phyloP scores from a whole-genome alignment of 768 basidiomycete species.

The Dendrothele bispora region DNA sequence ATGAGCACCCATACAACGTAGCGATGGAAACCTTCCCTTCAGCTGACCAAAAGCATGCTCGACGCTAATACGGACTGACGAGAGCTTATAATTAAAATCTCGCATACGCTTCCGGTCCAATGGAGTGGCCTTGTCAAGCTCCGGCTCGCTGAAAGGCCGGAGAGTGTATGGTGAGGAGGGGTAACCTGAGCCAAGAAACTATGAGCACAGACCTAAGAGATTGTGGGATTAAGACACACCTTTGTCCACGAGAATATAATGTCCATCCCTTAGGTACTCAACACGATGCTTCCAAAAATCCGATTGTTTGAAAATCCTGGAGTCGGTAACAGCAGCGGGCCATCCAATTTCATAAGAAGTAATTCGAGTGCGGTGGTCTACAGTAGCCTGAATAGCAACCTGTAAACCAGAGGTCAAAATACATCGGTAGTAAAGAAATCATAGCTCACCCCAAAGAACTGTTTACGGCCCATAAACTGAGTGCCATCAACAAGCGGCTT shows the following conservation, averaged over 20 bases:
- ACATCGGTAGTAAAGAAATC: background rate
- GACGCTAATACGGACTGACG: conserved; percentile 15
- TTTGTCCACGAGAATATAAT: conserved; percentile 23
- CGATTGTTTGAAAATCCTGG: conserved; percentile 17
- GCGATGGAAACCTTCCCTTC: conserved; percentile 20
- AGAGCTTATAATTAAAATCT: conserved; percentile 18
- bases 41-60: conserved; percentile 26
- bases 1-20: conserved; percentile 16
- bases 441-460: conserved; percentile 16
- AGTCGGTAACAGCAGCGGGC: conserved; percentile 20
- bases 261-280: conserved; percentile 14
- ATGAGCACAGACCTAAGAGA: background rate
- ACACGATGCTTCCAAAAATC: conserved; percentile 16
- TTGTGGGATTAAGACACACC: conserved; percentile 9
- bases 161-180: conserved; percentile 19
- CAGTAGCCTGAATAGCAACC: conserved; percentile 19
- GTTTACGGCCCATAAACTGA: conserved; percentile 18
- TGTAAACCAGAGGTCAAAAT: conserved; percentile 1
- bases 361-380: conserved; percentile 16
- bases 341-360: conserved; percentile 20
- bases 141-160: conserved; percentile 22
- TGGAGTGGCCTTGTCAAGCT: conserved; percentile 10
- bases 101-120: conserved; percentile 9
- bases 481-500: conserved; percentile 12
- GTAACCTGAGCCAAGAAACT: conserved; percentile 18